Evolutionary conservation across 306 rosid genomes (phyloP), one percentile per base, ranked within the genome.

Genomic region (Dalbergia cochinchinensis): DNA sequence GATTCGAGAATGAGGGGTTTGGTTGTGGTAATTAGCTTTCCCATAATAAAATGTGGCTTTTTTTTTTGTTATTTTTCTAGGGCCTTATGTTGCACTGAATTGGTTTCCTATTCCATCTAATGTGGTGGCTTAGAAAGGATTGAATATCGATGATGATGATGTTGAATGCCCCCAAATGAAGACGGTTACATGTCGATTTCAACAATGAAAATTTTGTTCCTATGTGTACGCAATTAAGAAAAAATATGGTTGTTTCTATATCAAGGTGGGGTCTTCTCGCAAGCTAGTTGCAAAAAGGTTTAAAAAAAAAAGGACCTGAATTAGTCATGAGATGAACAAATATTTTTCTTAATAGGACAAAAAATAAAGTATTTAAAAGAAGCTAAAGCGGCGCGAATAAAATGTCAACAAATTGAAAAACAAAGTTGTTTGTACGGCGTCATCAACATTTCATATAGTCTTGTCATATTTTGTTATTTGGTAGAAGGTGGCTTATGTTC

Each of bases 1-100:
- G 96, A 95, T 87, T 88, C 89, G 83, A 89, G 83, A 70, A 93
- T 77, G 61, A 90, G 95, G 73, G 97, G 92, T 63, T 80, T 86
- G 8, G 85, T 39, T 5, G 88, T 66, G 3, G 92, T 82, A 54
- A 82, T 74, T 55, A 71, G 79, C 69, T 84, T 94, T 77, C 92
- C 92, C 96, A 91, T 91, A 13, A 65, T 11, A 71, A 5, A 39
- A 19, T 48, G 57, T 19, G 8, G 26, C 8, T 37, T 13, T 42
- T 6, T 8, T 42, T 42, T 1, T 26, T 26, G 31, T 26, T 42
- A 10, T 47, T 8, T 65, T 42, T 73, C 55, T 69, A 37, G 79
- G 61, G 69, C 60, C 54, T 76, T 78, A 37, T 59, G 58, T 69
- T 44, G 31, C 76, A 50, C 13, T 14, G 7, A 0, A 67, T 66